Conservation (phyloP, 208 protist genomes). For the Crithidia bombi region DNA sequence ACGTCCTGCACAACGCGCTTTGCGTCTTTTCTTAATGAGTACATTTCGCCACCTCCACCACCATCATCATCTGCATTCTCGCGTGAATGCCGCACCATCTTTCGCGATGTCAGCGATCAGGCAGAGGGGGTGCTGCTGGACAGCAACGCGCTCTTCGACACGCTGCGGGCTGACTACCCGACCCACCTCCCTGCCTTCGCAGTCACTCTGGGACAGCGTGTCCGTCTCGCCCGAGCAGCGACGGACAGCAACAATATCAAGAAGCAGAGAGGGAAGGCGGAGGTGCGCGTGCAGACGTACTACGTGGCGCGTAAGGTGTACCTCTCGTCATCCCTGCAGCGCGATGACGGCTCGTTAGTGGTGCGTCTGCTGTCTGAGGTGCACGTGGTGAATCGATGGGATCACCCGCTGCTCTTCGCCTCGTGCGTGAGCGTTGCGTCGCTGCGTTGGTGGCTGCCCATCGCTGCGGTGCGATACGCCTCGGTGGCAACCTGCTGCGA, state of each 20-base stretch:
- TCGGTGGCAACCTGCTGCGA: neutral
- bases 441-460: slow-evolving; percentile 25
- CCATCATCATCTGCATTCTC: slow-evolving; percentile 22
- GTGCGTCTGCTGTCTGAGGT: slow-evolving; percentile 53
- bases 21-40: slow-evolving; percentile 64
- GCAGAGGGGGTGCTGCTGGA: neutral
- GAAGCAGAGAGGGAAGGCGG: neutral
- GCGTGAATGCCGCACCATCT: slow-evolving; percentile 32
- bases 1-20: slow-evolving; percentile 41
- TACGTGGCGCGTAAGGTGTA: slow-evolving; percentile 67
- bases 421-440: slow-evolving; percentile 8
- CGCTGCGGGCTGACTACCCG: slow-evolving; percentile 30
- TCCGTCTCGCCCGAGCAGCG: slow-evolving; percentile 24
- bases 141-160: neutral
- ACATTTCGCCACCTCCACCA: slow-evolving; percentile 38
- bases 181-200: slow-evolving; percentile 55
- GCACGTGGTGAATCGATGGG: slow-evolving; percentile 57
- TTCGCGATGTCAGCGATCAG: slow-evolving; percentile 47
- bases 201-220: slow-evolving; percentile 76
- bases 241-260: neutral
- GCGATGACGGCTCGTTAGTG: neutral
- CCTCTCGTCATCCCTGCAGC: slow-evolving; percentile 15
- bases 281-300: slow-evolving; percentile 18
- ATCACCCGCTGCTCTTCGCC: slow-evolving; percentile 54
- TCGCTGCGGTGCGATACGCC: neutral